Conservation (phyloP, 2,329 filamentous ascomycete species). For the Calonectria pseudoturangicola region DNA sequence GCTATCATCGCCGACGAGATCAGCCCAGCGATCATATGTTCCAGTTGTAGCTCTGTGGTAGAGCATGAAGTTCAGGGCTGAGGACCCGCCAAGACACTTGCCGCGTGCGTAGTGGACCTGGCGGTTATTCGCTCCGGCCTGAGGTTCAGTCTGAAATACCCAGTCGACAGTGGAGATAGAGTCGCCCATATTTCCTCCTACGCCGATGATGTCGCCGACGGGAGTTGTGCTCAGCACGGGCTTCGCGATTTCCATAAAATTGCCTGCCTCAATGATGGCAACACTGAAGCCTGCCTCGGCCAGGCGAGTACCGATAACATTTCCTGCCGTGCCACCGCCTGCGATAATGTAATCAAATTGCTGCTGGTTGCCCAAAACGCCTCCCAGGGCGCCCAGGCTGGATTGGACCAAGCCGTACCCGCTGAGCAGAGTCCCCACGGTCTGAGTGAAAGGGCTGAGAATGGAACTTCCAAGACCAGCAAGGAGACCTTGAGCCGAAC, state of each 20-base stretch:
- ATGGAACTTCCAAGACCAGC: not conserved
- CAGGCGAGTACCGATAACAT: not conserved
- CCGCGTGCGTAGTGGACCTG: conserved; percentile 30
- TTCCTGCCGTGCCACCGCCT: conserved; percentile 9
- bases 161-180: conserved; percentile 6
- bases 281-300: conserved; percentile 5
- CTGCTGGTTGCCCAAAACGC: not conserved
- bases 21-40: conserved; percentile 28
- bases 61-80: conserved; percentile 30
- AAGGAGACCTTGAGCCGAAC: not conserved
- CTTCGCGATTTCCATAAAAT: conserved; percentile 12
- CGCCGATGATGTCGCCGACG: conserved; percentile 8
- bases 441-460: not conserved
- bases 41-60: conserved; percentile 28
- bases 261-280: conserved; percentile 10
- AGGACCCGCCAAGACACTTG: conserved; percentile 26
- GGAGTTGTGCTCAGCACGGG: conserved; percentile 16
- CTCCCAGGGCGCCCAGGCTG: not conserved
- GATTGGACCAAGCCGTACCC: not conserved
- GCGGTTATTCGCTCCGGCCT: conserved; percentile 25
- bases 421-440: not conserved
- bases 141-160: conserved; percentile 24
- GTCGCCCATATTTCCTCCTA: conserved; percentile 6
- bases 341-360: conserved; percentile 8
- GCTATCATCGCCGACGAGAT: conserved; percentile 23